Evolutionary conservation across 2,329 filamentous ascomycete genomes (phyloP).

Genomic region (Coleophoma crateriformis): DNA sequence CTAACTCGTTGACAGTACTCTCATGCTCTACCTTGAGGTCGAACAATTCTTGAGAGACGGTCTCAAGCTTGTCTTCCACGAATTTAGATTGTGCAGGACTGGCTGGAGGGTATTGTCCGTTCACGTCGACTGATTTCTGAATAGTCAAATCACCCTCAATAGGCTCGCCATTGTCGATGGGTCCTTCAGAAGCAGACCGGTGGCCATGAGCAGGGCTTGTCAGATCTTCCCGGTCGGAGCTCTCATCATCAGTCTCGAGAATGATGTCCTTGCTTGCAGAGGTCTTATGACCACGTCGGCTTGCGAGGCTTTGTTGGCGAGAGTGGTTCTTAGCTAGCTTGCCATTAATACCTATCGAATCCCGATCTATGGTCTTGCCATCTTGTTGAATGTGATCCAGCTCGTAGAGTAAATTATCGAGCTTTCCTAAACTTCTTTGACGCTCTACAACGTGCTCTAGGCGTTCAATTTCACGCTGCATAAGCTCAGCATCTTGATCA

Average conservation of each 20-base stretch:
- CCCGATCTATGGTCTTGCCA: constrained; percentile 34
- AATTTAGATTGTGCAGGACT: constrained; percentile 79
- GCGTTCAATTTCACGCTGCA: constrained; percentile 93
- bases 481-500: constrained; percentile 91
- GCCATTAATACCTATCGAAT: constrained; percentile 33
- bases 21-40: constrained; percentile 91
- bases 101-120: constrained; percentile 33
- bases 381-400: constrained; percentile 72
- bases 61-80: constrained; percentile 88
- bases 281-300: constrained; percentile 43
- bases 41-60: constrained; percentile 84
- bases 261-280: constrained; percentile 36
- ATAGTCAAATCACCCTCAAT: constrained; percentile 30
- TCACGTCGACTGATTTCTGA: constrained; percentile 24
- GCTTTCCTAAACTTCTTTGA: constrained; percentile 87
- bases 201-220: constrained; percentile 10
- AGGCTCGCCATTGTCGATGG: constrained; percentile 25
- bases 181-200: constrained; percentile 23
- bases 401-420: constrained; percentile 88
- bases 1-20: constrained; percentile 72
- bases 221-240: constrained; percentile 12
- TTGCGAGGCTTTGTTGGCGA: constrained; percentile 45
- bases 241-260: constrained; percentile 36
- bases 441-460: constrained; percentile 93
- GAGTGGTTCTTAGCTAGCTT: constrained; percentile 47